Percentiles rank a stretch among this genome's conserved stretches.
These are phyloP conservation scores for Passiflora organensis DNA, from an alignment of 345 rosid genomes.

Conservation along the genomic window DNA sequence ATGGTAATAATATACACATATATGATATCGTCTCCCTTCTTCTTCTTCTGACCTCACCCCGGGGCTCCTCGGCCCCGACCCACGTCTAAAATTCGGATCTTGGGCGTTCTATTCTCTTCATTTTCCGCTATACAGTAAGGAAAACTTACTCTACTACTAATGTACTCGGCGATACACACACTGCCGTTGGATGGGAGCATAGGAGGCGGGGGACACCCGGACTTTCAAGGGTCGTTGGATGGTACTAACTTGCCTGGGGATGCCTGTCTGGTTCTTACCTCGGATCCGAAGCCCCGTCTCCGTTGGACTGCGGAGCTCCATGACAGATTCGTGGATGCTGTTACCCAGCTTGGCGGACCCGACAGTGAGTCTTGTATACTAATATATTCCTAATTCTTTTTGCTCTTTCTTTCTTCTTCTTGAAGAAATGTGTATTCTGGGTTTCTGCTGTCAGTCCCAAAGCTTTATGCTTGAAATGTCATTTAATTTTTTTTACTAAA, in stretches of 20 bases:
- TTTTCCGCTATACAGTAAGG: too few relatives aligned
- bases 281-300: conserved; percentile 96
- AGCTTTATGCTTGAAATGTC: too few relatives aligned
- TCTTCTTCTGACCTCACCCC: not conserved
- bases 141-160: too few relatives aligned
- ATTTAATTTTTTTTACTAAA: too few relatives aligned
- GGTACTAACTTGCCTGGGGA: conserved; percentile 63
- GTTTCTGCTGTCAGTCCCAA: not conserved
- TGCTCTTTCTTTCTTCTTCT: too few relatives aligned
- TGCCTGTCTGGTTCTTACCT: conserved; percentile 73
- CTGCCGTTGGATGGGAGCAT: conserved; percentile 58
- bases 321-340: conserved; percentile 90
- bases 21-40: not conserved
- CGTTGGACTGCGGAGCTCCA: conserved; percentile 98
- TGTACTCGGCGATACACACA: conserved; percentile 76
- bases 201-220: conserved; percentile 28
- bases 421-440: conserved; percentile 7
- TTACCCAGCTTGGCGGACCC: conserved; percentile 90
- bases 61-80: conserved; percentile 12
- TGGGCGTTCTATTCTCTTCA: too few relatives aligned
- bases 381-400: not conserved
- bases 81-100: not conserved
- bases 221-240: conserved; percentile 51
- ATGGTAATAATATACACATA: too few relatives aligned
- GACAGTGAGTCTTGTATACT: conserved; percentile 66